These are phyloP conservation scores for Curvularia spicifera DNA, from an alignment of 2,329 filamentous ascomycete genomes.

Conservation along the genomic window DNA sequence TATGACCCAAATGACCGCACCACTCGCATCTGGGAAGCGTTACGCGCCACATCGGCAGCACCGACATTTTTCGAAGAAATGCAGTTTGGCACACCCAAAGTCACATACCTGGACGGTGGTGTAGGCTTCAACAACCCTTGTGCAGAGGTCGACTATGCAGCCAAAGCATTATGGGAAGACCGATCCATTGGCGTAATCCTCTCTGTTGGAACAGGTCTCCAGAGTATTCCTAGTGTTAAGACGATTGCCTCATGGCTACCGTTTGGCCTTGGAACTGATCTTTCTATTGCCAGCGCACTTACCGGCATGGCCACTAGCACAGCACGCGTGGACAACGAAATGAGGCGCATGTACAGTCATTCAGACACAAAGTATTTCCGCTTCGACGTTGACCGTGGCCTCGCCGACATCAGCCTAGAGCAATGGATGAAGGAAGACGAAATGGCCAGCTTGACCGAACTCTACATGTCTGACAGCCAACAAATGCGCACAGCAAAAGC, in stretches of 20 bases:
- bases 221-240: constrained; percentile 49
- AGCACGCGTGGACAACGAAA: constrained; percentile 50
- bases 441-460: constrained; percentile 49
- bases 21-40: constrained; percentile 58
- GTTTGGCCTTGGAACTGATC: constrained; percentile 49
- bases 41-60: constrained; percentile 59
- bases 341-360: constrained; percentile 51
- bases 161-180: constrained; percentile 50
- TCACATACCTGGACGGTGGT: constrained; percentile 59
- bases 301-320: constrained; percentile 50
- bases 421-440: constrained; percentile 53
- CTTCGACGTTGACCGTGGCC: constrained; percentile 51
- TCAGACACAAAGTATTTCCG: constrained; percentile 47
- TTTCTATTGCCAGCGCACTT: constrained; percentile 46
- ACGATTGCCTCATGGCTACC: constrained; percentile 49
- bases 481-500: constrained; percentile 39
- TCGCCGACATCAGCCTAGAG: constrained; percentile 48
- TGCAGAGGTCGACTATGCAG: constrained; percentile 57
- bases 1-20: constrained; percentile 51
- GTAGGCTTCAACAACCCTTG: constrained; percentile 60
- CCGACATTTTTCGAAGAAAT: constrained; percentile 61
- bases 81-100: constrained; percentile 55
- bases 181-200: constrained; percentile 50
- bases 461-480: constrained; percentile 48
- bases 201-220: constrained; percentile 48